Base-by-base conservation (phyloP, 495 filamentous ascomycete species). In the Xylaria cubensis region DNA sequence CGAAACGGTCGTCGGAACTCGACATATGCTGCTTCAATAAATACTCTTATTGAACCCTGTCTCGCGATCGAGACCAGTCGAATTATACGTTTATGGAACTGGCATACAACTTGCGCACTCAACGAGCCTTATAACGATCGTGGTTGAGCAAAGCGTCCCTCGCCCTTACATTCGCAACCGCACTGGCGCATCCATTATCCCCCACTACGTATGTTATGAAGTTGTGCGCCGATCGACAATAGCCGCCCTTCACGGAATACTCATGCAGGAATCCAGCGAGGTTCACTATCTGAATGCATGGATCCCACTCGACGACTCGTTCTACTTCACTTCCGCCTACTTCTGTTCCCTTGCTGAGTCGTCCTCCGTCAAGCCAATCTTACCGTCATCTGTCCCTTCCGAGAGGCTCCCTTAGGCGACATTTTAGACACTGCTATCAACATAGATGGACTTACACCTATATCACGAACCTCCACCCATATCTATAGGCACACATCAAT, bases 371-470 rank as follows among this genome's bases (percentile, higher is more conserved):
- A 3, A 51, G 8, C 48, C 29, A n/a, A 36, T 21, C 4, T 21
- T 9, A 48, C 58, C 36, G 24, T 50, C 34, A 26, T 48, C 48
- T 5, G 29, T 66, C 61, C 15, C 36, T n/a, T 42, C n/a, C 10
- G 48, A 48, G 24, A 64, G 24, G 36, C 42, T 21, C 44, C 13
- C 4, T 42, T 51, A 44, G 32, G 13, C 10, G 21, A 21, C 50
- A 59, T 42, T 86, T 91, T 90, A 56, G 59, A 48, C 36, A 62
- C 32, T 26, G 4, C 29, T 58, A 50, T 46, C 21, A 17, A 15
- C 41, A 92, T 92, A 89, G 92, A 94, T 93, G 92, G 89, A 91
- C 86, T 89, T 90, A 82, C 92, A 80, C 74, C 74, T 90, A 46
- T 66, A 63, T 32, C 34, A 32, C 68, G 58, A 70, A 32, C 32